Conservation (phyloP, 1,284 basidiomycete genomes). For the Ceratobasidium sp. region DNA sequence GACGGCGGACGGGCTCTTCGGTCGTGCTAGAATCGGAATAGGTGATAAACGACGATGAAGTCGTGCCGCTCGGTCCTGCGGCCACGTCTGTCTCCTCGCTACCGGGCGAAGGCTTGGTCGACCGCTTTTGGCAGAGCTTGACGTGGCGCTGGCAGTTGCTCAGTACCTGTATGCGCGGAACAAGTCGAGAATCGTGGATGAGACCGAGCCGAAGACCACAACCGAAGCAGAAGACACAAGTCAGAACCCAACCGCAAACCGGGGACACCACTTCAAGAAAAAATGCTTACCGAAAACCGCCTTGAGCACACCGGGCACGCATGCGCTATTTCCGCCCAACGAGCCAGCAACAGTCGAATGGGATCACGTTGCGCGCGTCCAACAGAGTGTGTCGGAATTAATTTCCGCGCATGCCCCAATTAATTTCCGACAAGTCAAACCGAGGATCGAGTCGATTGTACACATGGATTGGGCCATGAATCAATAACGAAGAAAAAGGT, state of each 20-base stretch:
- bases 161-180: conserved; percentile 19
- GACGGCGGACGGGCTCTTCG: neutral
- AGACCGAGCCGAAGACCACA: neutral
- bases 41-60: conserved; percentile 33
- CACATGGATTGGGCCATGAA: neutral
- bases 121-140: conserved; percentile 41
- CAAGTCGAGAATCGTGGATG: neutral
- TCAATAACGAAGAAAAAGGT: too few species aligned
- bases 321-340: conserved; percentile 22
- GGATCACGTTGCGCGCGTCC: neutral
- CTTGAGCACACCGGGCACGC: conserved; percentile 38
- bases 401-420: neutral
- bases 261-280: neutral
- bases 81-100: neutral
- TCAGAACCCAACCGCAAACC: neutral
- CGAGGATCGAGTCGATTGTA: neutral
- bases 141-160: conserved; percentile 42
- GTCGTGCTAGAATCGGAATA: neutral
- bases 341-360: neutral
- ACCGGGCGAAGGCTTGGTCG: conserved; percentile 5
- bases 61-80: neutral
- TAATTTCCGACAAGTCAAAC: neutral
- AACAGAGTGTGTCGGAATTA: neutral
- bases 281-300: conserved; percentile 35
- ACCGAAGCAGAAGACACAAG: neutral